Conservation (phyloP, 257 asterid genomes). For the Rauvolfia tetraphylla region DNA sequence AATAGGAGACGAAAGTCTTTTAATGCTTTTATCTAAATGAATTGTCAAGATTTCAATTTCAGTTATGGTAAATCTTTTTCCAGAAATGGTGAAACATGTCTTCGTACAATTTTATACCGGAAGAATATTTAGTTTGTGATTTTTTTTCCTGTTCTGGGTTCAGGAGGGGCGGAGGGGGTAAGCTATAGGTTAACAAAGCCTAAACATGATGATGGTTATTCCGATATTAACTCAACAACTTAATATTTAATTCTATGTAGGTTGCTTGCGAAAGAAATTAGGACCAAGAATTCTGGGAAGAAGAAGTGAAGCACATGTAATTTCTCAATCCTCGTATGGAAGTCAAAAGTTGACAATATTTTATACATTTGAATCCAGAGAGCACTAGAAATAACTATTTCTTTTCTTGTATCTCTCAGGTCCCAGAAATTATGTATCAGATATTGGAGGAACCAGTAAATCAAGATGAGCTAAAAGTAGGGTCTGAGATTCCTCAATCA, state of each 20-base stretch:
- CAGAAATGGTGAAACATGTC: background rate
- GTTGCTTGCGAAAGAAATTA: conserved; percentile 61
- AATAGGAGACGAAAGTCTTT: background rate
- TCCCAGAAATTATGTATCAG: conserved; percentile 83
- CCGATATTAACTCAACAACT: background rate
- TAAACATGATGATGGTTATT: background rate
- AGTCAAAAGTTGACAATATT: background rate
- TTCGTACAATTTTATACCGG: too few relatives aligned
- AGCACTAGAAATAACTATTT: conserved; percentile 8
- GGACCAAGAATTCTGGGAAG: conserved; percentile 65
- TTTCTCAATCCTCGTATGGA: conserved; percentile 16
- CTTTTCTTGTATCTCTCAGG: conserved; percentile 41
- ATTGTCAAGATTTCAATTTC: background rate
- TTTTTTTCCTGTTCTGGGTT: background rate
- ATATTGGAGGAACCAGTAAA: conserved; percentile 60
- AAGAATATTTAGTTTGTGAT: background rate
- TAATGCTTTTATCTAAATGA: background rate
- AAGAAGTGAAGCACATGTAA: conserved; percentile 56
- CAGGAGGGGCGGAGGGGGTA: background rate
- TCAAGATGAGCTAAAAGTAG: conserved; percentile 18
- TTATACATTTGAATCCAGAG: background rate
- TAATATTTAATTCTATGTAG: conserved; percentile 27
- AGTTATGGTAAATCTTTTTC: background rate
- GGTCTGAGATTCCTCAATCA: conserved; percentile 28
- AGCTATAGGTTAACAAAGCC: background rate